These are phyloP conservation scores for Ilyonectria sp. DNA, from an alignment of 2,329 filamentous ascomycete genomes.

Conservation along the genomic window DNA sequence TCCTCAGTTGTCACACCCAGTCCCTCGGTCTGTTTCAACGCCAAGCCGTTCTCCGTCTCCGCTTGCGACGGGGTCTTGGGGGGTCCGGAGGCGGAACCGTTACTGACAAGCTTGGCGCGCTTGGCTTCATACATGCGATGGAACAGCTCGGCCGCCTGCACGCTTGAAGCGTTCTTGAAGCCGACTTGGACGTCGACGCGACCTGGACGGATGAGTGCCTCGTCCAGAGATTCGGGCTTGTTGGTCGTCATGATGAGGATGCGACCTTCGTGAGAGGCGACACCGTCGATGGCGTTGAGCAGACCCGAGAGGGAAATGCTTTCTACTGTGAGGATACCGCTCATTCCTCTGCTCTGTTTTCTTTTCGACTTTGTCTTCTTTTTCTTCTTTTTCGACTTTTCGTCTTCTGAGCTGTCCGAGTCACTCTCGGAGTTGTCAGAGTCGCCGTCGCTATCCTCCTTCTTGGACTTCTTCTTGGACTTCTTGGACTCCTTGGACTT, in stretches of 20 bases:
- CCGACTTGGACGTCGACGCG: constrained; percentile 79
- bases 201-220: constrained; percentile 81
- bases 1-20: constrained; percentile 56
- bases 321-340: constrained; percentile 43
- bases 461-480: constrained; percentile 43
- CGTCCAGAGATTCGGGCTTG: constrained; percentile 79
- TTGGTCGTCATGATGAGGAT: constrained; percentile 90
- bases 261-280: constrained; percentile 83
- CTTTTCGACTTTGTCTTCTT: constrained; percentile 34
- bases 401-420: constrained; percentile 45
- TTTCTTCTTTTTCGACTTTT: constrained; percentile 36
- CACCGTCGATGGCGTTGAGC: constrained; percentile 87
- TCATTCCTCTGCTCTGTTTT: constrained; percentile 37
- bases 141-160: constrained; percentile 72
- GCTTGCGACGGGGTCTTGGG: constrained; percentile 29
- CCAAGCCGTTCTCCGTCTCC: constrained; percentile 17
- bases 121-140: constrained; percentile 71
- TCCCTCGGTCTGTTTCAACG: constrained; percentile 39
- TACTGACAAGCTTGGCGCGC: constrained; percentile 26
- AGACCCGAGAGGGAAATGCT: constrained; percentile 84
- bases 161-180: constrained; percentile 72
- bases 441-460: constrained; percentile 38
- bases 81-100: constrained; percentile 5
- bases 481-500: constrained; percentile 31
- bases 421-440: constrained; percentile 40